phyloP scores from a whole-genome alignment of 2,329 filamentous ascomycete species.

The Ilyonectria robusta region DNA sequence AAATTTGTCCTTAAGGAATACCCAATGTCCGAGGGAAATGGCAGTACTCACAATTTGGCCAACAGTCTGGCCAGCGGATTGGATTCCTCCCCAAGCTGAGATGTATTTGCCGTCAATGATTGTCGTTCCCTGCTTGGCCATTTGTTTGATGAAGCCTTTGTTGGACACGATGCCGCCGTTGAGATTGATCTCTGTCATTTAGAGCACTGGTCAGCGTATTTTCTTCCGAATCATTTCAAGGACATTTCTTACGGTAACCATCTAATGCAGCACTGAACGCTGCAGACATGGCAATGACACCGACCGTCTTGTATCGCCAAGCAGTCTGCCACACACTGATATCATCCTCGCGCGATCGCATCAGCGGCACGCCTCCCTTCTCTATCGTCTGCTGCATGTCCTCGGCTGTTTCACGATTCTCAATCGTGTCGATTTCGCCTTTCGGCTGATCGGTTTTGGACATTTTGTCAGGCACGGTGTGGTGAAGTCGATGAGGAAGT shows the following conservation, averaged over 20 bases:
- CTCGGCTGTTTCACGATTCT: constrained; percentile 11
- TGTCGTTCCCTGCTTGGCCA: constrained; percentile 48
- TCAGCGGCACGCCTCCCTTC: constrained; percentile 37
- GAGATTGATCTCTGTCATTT: constrained; percentile 44
- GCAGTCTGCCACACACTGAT: constrained; percentile 56
- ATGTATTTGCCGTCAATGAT: constrained; percentile 55
- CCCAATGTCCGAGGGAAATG: too few species aligned
- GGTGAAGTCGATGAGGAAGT: not conserved
- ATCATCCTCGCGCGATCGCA: constrained; percentile 56
- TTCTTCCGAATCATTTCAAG: not conserved
- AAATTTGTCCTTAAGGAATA: too few species aligned
- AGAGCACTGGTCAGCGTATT: not conserved
- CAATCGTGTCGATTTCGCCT: constrained; percentile 33
- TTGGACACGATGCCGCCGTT: constrained; percentile 58
- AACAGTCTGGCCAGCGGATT: constrained; percentile 55
- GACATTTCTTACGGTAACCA: constrained; percentile 53
- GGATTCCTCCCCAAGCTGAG: constrained; percentile 57
- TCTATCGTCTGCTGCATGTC: constrained; percentile 18
- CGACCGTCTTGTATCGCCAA: constrained; percentile 52
- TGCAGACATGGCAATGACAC: constrained; percentile 55
- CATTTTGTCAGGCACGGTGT: not conserved
- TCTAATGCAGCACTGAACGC: constrained; percentile 59
- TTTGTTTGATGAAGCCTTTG: constrained; percentile 57
- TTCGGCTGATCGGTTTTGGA: constrained; percentile 22
- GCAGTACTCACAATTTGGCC: constrained; percentile 52